Base-by-base conservation (phyloP, 345 rosid genomes). In the Lepidium aucheri region DNA sequence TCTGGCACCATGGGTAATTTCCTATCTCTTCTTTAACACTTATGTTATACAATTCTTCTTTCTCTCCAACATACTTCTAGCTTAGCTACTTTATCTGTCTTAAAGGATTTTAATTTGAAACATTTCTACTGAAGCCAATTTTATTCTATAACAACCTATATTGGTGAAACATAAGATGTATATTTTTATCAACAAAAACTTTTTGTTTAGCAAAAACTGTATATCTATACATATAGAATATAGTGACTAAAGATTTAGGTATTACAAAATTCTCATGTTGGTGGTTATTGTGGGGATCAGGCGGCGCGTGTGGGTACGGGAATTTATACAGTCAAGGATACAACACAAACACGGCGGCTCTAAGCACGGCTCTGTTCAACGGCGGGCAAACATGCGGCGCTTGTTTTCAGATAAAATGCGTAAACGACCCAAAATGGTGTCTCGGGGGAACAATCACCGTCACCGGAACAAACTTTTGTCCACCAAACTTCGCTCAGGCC, bases 301-400 rank as follows among this genome's bases (percentile, higher is more conserved):
- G 95, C 16, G 95, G 95, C n/a, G 95, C 95, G 58, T 87, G 95
- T 65, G 95, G 95, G 20, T 87, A 87, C 47, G 90, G 91, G 7
- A 85, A 87, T 41, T 67, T 87, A 47, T 85, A 87, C 68, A 85
- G 91, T 72, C 95, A 87, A 49, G 95, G 95, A 0, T 87, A 87
- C 46, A 84, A 82, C 45, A 85, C 88, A 8, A 87, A 79, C 76
- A 85, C 95, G 12, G 95, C 91, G 34, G 95, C 95, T 28, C 68
- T 87, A 63, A 87, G 95, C 79, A 87, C 95, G 7, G 89, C 95
- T 53, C 18, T 87, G 60, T 87, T 87, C 80, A 87, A 87, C 83
- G 78, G 67, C 8, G 95, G 95, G 26, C 78, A 80, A 33, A 82
- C 79, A 75, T 87, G 95, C 13, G 95, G 95, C 10, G 79, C 95